Evolutionary conservation across 345 rosid genomes (phyloP).

Genomic region (Aegle marmelos): DNA sequence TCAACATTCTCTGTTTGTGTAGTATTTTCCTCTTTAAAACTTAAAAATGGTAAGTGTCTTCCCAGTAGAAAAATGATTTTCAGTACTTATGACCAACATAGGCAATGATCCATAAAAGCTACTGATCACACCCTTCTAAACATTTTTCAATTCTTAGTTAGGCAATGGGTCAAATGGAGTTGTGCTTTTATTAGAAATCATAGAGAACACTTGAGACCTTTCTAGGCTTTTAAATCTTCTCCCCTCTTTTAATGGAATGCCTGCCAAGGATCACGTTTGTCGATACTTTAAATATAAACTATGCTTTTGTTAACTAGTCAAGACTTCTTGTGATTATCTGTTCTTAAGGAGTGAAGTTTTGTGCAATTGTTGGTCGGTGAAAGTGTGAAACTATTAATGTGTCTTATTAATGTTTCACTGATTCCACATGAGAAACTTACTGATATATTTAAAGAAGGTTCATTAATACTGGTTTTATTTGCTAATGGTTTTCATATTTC

Average conservation of each 20-base stretch:
- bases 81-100: background rate
- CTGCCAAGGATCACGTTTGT: no score
- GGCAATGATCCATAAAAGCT: background rate
- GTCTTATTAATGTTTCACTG: background rate
- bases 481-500: conserved; percentile 11
- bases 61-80: background rate
- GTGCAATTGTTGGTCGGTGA: background rate
- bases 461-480: background rate
- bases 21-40: background rate
- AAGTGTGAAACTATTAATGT: background rate
- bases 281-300: no score
- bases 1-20: background rate
- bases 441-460: background rate
- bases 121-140: no score
- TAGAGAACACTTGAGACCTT: no score
- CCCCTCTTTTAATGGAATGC: no score
- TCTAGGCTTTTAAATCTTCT: no score
- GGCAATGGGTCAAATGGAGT: no score
- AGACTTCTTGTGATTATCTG: background rate
- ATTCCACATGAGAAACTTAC: background rate
- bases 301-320: no score
- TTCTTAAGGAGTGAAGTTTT: background rate
- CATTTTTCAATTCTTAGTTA: no score
- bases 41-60: background rate
- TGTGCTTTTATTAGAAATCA: no score